These are phyloP conservation scores for Aschersonia sp. DNA, from an alignment of 2,329 filamentous ascomycete genomes.

Conservation along the genomic window DNA sequence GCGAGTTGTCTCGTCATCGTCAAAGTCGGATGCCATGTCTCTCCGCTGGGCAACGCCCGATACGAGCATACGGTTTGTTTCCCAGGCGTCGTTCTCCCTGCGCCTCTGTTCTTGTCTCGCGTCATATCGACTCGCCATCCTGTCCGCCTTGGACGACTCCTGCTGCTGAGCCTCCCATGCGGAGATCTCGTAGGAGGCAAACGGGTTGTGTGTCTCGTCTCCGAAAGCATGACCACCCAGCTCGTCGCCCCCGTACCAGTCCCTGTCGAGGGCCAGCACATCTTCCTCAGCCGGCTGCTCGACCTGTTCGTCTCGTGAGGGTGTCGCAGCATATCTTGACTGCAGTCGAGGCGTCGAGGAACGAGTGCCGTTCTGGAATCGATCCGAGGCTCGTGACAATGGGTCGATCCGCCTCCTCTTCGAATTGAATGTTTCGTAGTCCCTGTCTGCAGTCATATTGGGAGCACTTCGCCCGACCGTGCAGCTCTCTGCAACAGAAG, in stretches of 20 bases:
- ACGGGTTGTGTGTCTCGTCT: constrained; percentile 87
- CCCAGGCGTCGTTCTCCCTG: constrained; percentile 94
- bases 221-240: constrained; percentile 70
- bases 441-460: constrained; percentile 22
- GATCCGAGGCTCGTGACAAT: constrained; percentile 10
- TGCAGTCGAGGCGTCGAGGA: constrained; percentile 18
- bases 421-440: constrained; percentile 22
- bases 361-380: constrained; percentile 18
- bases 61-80: constrained; percentile 95
- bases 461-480: too few relatives aligned
- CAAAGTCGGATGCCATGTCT: constrained; percentile 69
- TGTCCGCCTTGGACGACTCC: constrained; percentile 63
- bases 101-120: constrained; percentile 72
- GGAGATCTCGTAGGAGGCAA: constrained; percentile 61
- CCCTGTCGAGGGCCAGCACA: constrained; percentile 63
- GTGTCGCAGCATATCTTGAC: constrained; percentile 27
- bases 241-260: constrained; percentile 88
- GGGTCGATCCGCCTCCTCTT: constrained; percentile 23
- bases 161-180: constrained; percentile 66
- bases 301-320: constrained; percentile 25
- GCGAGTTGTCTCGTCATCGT: constrained; percentile 80
- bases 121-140: constrained; percentile 56
- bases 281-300: constrained; percentile 56
- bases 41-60: constrained; percentile 87
- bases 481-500: too few relatives aligned